Evolutionary conservation across 2,329 filamentous ascomycete species (phyloP), one percentile per base, ranked within the genome.

Genomic region (Trichoderma oligosporum): DNA sequence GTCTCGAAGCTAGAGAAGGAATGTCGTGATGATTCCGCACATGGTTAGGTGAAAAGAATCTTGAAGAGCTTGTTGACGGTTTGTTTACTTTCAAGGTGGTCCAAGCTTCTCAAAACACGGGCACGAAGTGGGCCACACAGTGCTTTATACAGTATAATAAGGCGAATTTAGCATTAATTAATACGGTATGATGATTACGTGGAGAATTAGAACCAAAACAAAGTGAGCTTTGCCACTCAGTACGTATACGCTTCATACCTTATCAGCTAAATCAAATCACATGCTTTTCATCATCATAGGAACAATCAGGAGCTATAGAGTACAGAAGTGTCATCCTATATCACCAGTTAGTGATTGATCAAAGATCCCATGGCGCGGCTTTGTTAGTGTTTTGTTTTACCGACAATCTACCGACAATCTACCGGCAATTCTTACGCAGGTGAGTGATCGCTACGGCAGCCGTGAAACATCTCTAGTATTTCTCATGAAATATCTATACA

Each of bases 21-120:
- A 52, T 60, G 57, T 44, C 22, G 47, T 56, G 35, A 39, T 49
- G 41, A 38, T 54, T 48, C 61, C 58, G 60, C 58, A 20, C 18
- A n/a, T 36, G 52, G 31, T 16, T 25, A 46, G 49, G 27, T 35
- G 49, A 63, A 61, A 56, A 60, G 58, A 61, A n/a, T n/a, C n/a
- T n/a, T 63, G 58, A 61, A 59, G 58, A 52, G 48, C 44, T 59
- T 64, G 61, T 61, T 65, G 64, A 63, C 41, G 61, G 47, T 64
- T 66, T 67, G 64, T 66, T 67, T 67, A 66, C 64, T 62, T 66
- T 58, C 45, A 45, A 12, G n/a, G 33, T 53, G 58, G 61, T 42
- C 61, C 60, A 56, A 57, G 61, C 60, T 60, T 36, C 22, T n/a
- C 12, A 25, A 49, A 36, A 48, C 45, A 58, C 44, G 49, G 56